Evolutionary conservation across 2,329 filamentous ascomycete genomes (phyloP).

Genomic region (Pseudopyricularia cyperi): DNA sequence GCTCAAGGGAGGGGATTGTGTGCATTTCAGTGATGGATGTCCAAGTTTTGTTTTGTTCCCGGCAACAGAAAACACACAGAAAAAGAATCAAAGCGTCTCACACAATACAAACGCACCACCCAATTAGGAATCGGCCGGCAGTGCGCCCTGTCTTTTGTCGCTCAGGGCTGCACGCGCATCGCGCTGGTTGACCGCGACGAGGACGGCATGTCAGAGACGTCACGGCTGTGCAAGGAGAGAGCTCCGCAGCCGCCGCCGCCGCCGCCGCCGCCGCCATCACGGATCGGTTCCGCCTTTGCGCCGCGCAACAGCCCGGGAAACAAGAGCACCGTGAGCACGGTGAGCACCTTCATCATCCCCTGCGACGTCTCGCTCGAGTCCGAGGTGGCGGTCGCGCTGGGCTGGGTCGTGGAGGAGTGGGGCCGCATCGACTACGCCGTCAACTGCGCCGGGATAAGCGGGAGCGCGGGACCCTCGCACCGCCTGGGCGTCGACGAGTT

Average conservation of each 20-base stretch:
- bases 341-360: conserved; percentile 11
- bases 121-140: conserved; percentile 29
- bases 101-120: neutral
- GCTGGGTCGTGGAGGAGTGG: conserved; percentile 17
- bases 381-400: conserved; percentile 20
- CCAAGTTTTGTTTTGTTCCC: too few species aligned
- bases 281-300: neutral
- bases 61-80: too few species aligned
- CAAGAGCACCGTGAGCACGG: too few species aligned
- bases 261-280: too few species aligned
- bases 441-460: conserved; percentile 29
- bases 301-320: too few species aligned
- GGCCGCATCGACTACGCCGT: conserved; percentile 31
- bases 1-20: neutral
- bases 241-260: neutral
- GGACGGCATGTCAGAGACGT: conserved; percentile 18
- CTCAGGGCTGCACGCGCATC: conserved; percentile 27
- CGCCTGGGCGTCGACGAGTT: conserved; percentile 23
- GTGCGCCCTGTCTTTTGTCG: conserved; percentile 27
- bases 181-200: conserved; percentile 24
- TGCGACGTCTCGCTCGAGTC: conserved; percentile 22
- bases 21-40: too few species aligned
- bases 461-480: conserved; percentile 20
- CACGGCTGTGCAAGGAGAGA: conserved; percentile 9
- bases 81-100: too few species aligned